phyloP scores from a whole-genome alignment of 129 eudicot genomes.

The Helichrysum umbraculigerum region DNA sequence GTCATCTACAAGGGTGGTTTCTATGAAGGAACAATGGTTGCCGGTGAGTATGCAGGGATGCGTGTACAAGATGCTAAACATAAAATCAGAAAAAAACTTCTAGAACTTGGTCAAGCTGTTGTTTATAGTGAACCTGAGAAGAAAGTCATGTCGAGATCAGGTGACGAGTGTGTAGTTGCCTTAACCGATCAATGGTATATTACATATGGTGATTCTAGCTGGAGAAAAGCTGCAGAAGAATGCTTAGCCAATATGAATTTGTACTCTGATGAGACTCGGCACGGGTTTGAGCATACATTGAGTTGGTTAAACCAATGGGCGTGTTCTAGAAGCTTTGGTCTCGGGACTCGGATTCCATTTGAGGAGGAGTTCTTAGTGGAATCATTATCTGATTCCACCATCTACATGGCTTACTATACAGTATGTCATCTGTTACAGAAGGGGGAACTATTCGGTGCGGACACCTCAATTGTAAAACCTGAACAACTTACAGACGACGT shows the following conservation, averaged over 20 bases:
- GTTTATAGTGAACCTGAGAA: conserved; percentile 94
- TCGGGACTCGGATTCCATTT: conserved; percentile 92
- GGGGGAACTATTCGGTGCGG: conserved; percentile 72
- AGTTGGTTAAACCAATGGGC: conserved; percentile 96
- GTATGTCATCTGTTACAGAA: conserved; percentile 70
- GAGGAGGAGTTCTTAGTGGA: conserved; percentile 83
- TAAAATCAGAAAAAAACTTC: conserved; percentile 49
- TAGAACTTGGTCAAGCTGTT: conserved; percentile 70
- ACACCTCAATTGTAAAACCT: conserved; percentile 23
- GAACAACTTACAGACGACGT: no score
- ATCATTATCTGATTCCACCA: conserved; percentile 87
- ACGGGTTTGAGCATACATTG: conserved; percentile 84
- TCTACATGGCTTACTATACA: conserved; percentile 91
- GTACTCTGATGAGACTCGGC: conserved; percentile 79
- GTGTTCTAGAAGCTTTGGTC: conserved; percentile 85
- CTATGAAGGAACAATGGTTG: no score
- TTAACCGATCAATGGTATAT: conserved; percentile 93
- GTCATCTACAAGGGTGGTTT: no score
- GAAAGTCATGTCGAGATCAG: conserved; percentile 87
- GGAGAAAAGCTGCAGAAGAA: conserved; percentile 63
- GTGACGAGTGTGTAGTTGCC: conserved; percentile 94
- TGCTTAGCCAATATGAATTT: conserved; percentile 71
- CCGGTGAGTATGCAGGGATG: no score
- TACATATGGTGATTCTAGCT: conserved; percentile 75
- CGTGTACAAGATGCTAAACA: no score